phyloP scores from a whole-genome alignment of 2,329 filamentous ascomycete species.

The Beauveria sp. region DNA sequence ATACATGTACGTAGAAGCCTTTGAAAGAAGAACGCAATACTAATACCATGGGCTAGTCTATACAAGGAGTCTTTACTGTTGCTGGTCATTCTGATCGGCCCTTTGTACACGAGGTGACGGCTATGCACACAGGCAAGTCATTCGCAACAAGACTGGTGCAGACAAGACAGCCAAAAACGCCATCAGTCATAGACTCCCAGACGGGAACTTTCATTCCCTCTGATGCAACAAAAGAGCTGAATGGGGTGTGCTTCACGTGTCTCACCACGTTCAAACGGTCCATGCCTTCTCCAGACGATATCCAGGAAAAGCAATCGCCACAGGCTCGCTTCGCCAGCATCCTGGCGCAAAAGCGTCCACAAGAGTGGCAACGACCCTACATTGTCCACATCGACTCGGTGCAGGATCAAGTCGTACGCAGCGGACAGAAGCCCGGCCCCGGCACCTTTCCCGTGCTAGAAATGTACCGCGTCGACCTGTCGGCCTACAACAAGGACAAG shows the following conservation, averaged over 20 bases:
- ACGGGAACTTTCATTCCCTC: constrained; percentile 29
- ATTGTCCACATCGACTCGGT: constrained; percentile 37
- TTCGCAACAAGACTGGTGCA: constrained; percentile 44
- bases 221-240: constrained; percentile 32
- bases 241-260: constrained; percentile 40
- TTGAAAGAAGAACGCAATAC: neutral
- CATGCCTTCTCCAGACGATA: constrained; percentile 26
- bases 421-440: constrained; percentile 20
- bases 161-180: constrained; percentile 36
- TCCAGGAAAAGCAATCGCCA: constrained; percentile 30
- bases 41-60: constrained; percentile 30
- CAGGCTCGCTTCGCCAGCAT: constrained; percentile 36
- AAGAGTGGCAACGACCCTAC: constrained; percentile 38
- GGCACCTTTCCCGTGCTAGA: constrained; percentile 42
- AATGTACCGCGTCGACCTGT: constrained; percentile 49
- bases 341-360: constrained; percentile 27
- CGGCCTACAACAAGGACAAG: constrained; percentile 32
- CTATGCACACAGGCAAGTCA: constrained; percentile 35
- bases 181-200: constrained; percentile 25
- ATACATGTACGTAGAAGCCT: constrained; percentile 28
- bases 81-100: constrained; percentile 40
- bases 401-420: constrained; percentile 26
- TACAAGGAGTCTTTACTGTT: constrained; percentile 48
- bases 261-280: constrained; percentile 44
- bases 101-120: constrained; percentile 43